A percentile compares a stretch with the other conserved stretches of the same genome.
Evolutionary conservation across 2,329 filamentous ascomycete species (phyloP).

Genomic region (Trichoderma polysporum): DNA sequence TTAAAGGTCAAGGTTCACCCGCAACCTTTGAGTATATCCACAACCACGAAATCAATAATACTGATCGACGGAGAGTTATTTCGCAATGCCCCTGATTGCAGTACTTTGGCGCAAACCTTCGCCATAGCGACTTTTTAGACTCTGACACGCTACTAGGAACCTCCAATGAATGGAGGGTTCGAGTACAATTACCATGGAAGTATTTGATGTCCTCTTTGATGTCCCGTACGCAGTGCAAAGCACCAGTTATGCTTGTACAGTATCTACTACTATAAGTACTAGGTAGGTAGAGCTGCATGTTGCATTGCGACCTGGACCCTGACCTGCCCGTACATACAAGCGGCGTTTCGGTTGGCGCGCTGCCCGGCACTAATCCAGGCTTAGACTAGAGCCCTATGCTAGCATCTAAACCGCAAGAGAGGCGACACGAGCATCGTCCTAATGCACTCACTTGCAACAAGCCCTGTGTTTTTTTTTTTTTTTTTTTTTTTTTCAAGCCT

Average conservation of each 20-base stretch:
- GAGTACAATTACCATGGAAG: no score
- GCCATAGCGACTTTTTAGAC: background rate
- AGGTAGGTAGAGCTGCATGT: slow-evolving; percentile 2
- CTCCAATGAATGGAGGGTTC: background rate
- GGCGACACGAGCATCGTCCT: background rate
- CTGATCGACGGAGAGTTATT: background rate
- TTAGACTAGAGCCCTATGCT: background rate
- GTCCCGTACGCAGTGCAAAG: no score
- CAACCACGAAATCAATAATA: background rate
- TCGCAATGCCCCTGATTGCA: background rate
- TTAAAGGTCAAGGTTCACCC: background rate
- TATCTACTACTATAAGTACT: no score
- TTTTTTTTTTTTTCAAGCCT: background rate
- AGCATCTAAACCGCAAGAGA: slow-evolving; percentile 4
- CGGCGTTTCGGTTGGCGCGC: slow-evolving; percentile 8
- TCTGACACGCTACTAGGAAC: background rate
- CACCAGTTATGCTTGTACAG: no score
- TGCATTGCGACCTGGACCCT: slow-evolving; percentile 8
- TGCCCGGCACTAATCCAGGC: background rate
- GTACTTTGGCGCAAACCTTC: background rate
- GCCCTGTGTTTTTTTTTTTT: background rate
- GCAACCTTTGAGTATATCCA: background rate
- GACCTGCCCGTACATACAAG: background rate
- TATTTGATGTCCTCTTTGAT: no score
- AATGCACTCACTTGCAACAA: slow-evolving; percentile 14